Base-by-base conservation (phyloP, 2,329 filamentous ascomycete genomes). In the Talaromyces marneffei region DNA sequence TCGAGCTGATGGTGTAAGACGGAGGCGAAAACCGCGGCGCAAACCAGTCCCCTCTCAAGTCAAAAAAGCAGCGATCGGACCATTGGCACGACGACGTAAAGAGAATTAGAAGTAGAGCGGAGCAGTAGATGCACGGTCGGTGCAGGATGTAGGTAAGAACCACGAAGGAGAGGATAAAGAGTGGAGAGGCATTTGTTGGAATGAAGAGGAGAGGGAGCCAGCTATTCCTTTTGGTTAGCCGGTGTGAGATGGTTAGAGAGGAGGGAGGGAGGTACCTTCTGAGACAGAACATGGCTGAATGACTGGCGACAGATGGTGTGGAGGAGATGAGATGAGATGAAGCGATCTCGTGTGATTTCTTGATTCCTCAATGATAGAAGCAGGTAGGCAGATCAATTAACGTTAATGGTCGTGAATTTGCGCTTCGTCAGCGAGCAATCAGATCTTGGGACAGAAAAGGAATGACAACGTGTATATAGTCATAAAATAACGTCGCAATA, bases 111-210 rank as follows among this genome's bases (percentile, higher is more conserved):
- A 99, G 90, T 59, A 99, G 88, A 64, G 97, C 87, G 64, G 92
- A 96, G 84, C 94, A 99, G 83, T 99, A 99, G 69, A 96, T 88
- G 80, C 94, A 99, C 59, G 94, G 94, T 60, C 93, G 88, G 79
- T 97, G 96, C 70, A 99, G 87, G 78, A 96, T 90, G 82, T 96
- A 97, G 66, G 92, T 96, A 75, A 92, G 91, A 66, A 91, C 83
- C 79, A 99, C 88, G 82, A 94, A 91, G 77, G 91, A 85, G 78
- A 93, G 85, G 74, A 94, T 90, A 79, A 93, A 92, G 70, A 90
- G 84, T 27, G 90, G 90, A 62, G 89, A 92, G 68, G 90, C 89
- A 74, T 92, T 92, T 63, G 90, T 91, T 57, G 90, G 90, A 68
- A 94, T 92, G 77, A 94, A 92, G 74, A 94, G 89, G 68, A 94